Conservation (phyloP, 2,329 filamentous ascomycete species). For the Anisogramma anomala region DNA sequence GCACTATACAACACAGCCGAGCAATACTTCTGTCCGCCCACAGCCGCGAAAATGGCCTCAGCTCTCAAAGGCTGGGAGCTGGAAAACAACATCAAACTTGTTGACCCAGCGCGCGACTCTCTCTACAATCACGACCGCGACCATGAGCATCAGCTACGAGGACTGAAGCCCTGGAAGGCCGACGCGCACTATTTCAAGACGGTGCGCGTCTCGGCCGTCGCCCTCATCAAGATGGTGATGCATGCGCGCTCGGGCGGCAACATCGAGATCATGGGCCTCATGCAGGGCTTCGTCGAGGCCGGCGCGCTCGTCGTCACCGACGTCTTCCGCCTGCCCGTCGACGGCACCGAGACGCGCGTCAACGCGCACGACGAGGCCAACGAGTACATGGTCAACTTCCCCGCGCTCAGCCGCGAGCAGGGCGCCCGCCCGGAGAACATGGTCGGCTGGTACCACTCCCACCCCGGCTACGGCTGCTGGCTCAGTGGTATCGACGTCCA, state of each 20-base stretch:
- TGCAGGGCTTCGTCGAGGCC: constrained; percentile 85
- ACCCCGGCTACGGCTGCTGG: constrained; percentile 98
- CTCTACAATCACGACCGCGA: constrained; percentile 73
- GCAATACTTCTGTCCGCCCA: too few species aligned
- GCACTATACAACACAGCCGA: too few species aligned
- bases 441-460: constrained; percentile 96
- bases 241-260: constrained; percentile 89
- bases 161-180: constrained; percentile 60
- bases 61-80: constrained; percentile 43
- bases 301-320: constrained; percentile 88
- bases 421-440: constrained; percentile 70
- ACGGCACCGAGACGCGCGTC: constrained; percentile 95
- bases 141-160: constrained; percentile 54
- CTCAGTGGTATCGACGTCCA: constrained; percentile 88
- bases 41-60: constrained; percentile 10
- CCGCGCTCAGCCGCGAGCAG: constrained; percentile 63
- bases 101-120: constrained; percentile 78
- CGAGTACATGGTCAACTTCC: constrained; percentile 89
- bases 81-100: constrained; percentile 72
- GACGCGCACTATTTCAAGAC: constrained; percentile 85
- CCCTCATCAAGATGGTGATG: constrained; percentile 98
- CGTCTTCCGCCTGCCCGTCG: constrained; percentile 84
- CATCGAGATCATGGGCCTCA: constrained; percentile 93
- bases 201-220: constrained; percentile 85
- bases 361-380: constrained; percentile 94